Evolutionary conservation across 2,329 filamentous ascomycete genomes (phyloP), one percentile per base, ranked within the genome.

Genomic region (Chalara sp.): DNA sequence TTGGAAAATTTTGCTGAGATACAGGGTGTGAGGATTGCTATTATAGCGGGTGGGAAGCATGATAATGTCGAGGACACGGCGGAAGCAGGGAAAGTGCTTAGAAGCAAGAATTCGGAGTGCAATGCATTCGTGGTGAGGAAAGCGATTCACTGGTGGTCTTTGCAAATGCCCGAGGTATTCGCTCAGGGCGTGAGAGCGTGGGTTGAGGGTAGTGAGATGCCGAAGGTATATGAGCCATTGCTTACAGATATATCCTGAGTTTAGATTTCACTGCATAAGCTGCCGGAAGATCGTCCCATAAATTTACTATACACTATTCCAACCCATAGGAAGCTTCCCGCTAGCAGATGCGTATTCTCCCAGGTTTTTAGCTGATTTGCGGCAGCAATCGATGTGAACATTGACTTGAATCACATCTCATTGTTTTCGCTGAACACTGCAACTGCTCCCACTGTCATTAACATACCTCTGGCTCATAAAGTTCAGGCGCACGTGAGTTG

Each of bases 81-180:
- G 43, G 43, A 46, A 46, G 30, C 48, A 39, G 48, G 48, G 37
- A 50, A 46, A 6, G 43, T 46, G 32, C 48, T 50, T 21, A 12
- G 5, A n/a, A 46, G 21, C 29, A 46, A 5, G 43, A 50, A 46
- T 50, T 33, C 42, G 43, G 48, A 46, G 48, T 50, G 48, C 48
- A 50, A 46, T n/a, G 48, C 42, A 41, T 46, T 50, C 30, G 43
- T 50, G 43, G 48, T 50, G 48, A 50, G 35, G 33, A 28, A 46
- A 5, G 48, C 48, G 21, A 21, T 46, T 50, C 48, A 50, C 48
- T 50, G 4, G 48, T 50, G 48, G 48, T 5, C 6, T 13, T 50
- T 50, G 43, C 48, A 50, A 46, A n/a, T 50, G 1, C 48, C 48
- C 6, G 48, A 50, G 33, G 5, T 50, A 29, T 50, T 50, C 35